Evolutionary conservation across 179 eudicot genomes (phyloP), one percentile per base, ranked within the genome.

Genomic region (Silene coronaria): DNA sequence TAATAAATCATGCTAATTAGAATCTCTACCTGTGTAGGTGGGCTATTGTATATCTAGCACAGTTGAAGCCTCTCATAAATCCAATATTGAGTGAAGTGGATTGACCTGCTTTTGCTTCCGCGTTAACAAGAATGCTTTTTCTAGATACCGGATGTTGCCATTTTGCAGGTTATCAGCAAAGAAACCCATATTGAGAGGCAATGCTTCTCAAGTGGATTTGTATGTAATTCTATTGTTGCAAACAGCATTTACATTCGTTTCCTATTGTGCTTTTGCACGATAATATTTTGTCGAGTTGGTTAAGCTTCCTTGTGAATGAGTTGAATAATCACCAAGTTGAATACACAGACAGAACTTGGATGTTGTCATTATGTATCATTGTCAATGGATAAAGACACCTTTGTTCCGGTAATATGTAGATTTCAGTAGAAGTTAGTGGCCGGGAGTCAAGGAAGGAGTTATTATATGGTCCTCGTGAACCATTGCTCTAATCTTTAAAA

Each of bases 21-120:
- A 30, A 46, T 38, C 38, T 75, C 17, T 81, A 71, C 46, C 48
- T 78, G 79, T 76, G 76, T 64, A 92, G 96, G 97, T 91, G 97
- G 97, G 97, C 97, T 24, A 92, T 92, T 59, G 96, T 92, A 68
- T 91, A 92, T 80, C 88, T 92, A 67, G 91, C 97, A 27, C 97
- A 92, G 80, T 81, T 92, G 96, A 91, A 89, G 59, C 96, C 97
- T 16, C 93, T 92, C 36, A 92, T 92, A 26, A 94, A 89, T 81
- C 97, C 96, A 6, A 84, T 91, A 74, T 81, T 92, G 79, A 91
- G 84, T 65, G 97, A 91, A 79, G 89, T 76, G 9, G 89, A 89
- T 70, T 89, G 79, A 85, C 70, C 24, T 70, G 72, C 81, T 70
- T 46, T 42, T 21, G 65, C 64, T 22, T 34, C 46, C 27, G 74